phyloP scores from a whole-genome alignment of 1,284 basidiomycete genomes.

The Phellopilus nigrolimitatus region DNA sequence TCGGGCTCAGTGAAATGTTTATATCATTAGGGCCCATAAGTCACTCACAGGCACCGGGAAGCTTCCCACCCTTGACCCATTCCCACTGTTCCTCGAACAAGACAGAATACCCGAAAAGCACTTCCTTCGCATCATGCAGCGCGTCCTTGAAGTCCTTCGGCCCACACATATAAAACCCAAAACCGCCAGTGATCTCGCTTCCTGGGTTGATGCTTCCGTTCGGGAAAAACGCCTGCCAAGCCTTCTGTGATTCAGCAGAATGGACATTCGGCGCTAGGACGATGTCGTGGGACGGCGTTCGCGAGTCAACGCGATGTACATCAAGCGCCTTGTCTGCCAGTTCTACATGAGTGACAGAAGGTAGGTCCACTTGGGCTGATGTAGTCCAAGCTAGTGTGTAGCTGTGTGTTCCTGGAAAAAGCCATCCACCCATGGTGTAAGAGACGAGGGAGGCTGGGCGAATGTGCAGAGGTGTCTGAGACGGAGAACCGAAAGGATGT shows the following conservation, averaged over 20 bases:
- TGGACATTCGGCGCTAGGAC: conserved; percentile 32
- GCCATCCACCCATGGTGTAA: conserved; percentile 10
- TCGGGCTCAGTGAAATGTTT: background rate
- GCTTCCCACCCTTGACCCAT: conserved; percentile 29
- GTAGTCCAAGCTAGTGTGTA: conserved; percentile 17
- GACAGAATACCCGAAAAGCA: conserved; percentile 27
- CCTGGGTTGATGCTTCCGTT: conserved; percentile 57
- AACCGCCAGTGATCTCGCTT: conserved; percentile 34
- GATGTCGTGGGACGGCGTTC: conserved; percentile 35
- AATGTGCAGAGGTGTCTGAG: conserved; percentile 5
- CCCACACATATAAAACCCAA: conserved; percentile 27
- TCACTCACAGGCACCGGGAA: conserved; percentile 28
- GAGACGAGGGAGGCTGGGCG: background rate
- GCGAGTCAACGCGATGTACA: conserved; percentile 41
- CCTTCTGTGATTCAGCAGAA: conserved; percentile 27
- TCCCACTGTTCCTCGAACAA: conserved; percentile 28
- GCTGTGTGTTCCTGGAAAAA: conserved; percentile 9
- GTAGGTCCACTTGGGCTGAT: conserved; percentile 6
- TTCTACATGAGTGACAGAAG: background rate
- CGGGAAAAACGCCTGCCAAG: conserved; percentile 60
- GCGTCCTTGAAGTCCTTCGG: conserved; percentile 20
- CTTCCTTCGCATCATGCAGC: conserved; percentile 22
- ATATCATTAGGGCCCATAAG: background rate
- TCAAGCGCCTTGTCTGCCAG: conserved; percentile 37
- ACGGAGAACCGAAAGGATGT: conserved; percentile 1